Evolutionary conservation across 23 red algal species (phyloP).

Genomic region (Agarophyton chilense): DNA sequence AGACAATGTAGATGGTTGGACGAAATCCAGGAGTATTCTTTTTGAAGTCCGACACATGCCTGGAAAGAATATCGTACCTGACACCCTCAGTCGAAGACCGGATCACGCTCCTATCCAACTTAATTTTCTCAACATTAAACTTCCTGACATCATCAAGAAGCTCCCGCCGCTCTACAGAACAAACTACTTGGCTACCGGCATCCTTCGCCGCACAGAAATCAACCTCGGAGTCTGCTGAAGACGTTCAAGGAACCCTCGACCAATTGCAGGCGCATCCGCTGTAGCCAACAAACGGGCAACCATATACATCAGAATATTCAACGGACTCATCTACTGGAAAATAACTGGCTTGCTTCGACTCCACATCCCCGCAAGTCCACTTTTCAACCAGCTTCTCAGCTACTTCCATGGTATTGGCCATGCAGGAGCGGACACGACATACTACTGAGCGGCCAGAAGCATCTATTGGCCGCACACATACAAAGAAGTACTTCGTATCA

Average conservation of each 20-base stretch:
- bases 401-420: conserved; percentile 2
- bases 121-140: not conserved
- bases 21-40: conserved; percentile 9
- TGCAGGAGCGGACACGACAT: not conserved
- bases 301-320: not conserved
- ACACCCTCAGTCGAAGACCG: not conserved
- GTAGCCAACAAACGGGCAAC: not conserved
- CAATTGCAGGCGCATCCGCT: not conserved
- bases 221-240: too few relatives aligned
- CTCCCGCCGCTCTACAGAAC: not conserved
- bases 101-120: not conserved
- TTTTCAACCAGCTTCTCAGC: not conserved
- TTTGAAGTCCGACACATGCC: conserved; percentile 16
- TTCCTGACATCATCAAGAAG: not conserved
- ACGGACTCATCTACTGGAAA: conserved; percentile 1
- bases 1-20: conserved; percentile 48
- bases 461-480: conserved; percentile 18
- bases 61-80: conserved; percentile 6
- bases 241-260: not conserved
- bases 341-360: not conserved
- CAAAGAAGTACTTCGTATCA: not conserved
- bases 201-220: too few relatives aligned
- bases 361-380: not conserved
- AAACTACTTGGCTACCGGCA: not conserved
- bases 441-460: not conserved